These are phyloP conservation scores for Prunus padus DNA, from an alignment of 306 rosid genomes.

Conservation along the genomic window DNA sequence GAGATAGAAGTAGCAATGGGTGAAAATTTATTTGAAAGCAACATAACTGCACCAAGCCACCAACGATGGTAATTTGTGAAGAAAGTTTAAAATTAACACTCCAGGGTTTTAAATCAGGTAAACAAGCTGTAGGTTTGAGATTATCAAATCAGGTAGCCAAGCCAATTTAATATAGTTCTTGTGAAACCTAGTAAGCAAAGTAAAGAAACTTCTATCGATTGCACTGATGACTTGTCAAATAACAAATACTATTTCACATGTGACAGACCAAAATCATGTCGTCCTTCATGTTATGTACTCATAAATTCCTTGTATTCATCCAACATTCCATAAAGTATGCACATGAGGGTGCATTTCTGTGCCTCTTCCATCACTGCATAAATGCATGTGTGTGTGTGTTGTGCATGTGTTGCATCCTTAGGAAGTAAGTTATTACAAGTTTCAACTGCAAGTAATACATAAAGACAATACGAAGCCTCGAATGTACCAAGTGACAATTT, in stretches of 20 bases:
- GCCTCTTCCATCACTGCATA: background rate
- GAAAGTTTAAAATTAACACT: background rate
- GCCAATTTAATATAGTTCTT: background rate
- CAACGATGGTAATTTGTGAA: background rate
- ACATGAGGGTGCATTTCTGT: background rate
- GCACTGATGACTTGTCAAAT: background rate
- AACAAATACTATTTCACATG: background rate
- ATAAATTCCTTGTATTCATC: background rate
- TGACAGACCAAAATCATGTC: background rate
- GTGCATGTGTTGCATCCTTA: background rate
- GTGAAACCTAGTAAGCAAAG: background rate
- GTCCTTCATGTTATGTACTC: background rate
- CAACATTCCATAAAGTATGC: background rate
- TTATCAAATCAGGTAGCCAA: background rate
- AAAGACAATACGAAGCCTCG: background rate
- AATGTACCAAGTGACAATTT: background rate
- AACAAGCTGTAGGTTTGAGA: background rate
- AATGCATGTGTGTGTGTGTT: background rate
- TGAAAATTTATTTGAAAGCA: background rate
- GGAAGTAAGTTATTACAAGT: background rate
- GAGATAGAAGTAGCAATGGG: conserved; percentile 25
- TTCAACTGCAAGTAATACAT: background rate
- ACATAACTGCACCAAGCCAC: background rate
- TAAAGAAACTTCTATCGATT: background rate
- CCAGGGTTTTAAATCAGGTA: conserved; percentile 1